Conservation (phyloP, 331 rosid species). For the Quercus lobata region DNA sequence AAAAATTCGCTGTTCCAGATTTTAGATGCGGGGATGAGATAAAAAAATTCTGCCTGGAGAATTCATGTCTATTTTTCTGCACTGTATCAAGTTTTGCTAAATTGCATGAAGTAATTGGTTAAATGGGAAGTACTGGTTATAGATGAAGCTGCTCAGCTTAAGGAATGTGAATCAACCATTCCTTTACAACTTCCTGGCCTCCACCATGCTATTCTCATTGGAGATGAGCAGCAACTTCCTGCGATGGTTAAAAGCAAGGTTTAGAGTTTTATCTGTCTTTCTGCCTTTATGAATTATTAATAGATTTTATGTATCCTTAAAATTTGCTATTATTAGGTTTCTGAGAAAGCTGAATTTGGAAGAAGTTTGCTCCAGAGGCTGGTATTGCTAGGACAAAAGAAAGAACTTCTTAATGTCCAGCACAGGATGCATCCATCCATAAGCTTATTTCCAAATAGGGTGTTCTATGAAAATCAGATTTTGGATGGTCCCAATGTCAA, state of each 20-base stretch:
- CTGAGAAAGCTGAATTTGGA: constrained; percentile 16
- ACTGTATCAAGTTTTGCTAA: constrained; percentile 42
- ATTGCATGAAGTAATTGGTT: constrained; percentile 26
- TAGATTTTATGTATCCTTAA: not conserved
- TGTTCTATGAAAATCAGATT: constrained; percentile 24
- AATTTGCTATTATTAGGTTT: not conserved
- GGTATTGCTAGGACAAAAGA: not conserved
- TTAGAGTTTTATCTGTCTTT: not conserved
- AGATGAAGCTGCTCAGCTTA: constrained; percentile 50
- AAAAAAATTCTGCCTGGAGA: constrained; percentile 21
- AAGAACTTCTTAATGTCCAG: constrained; percentile 23
- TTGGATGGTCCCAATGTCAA: constrained; percentile 28
- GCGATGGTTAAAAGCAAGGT: constrained; percentile 63
- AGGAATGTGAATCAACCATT: constrained; percentile 60
- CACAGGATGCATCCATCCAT: constrained; percentile 43
- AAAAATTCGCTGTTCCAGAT: constrained; percentile 1
- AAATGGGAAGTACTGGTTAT: constrained; percentile 3
- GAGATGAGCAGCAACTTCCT: constrained; percentile 58
- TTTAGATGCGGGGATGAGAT: not conserved
- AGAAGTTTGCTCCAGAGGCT: constrained; percentile 17
- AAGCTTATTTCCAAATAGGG: constrained; percentile 27
- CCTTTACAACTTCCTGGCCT: constrained; percentile 46
- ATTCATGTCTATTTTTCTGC: constrained; percentile 41
- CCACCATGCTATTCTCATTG: constrained; percentile 29
- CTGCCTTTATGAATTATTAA: not conserved